Base-by-base conservation (phyloP, 2,329 filamentous ascomycete genomes). In the Ophiostoma piceae region DNA sequence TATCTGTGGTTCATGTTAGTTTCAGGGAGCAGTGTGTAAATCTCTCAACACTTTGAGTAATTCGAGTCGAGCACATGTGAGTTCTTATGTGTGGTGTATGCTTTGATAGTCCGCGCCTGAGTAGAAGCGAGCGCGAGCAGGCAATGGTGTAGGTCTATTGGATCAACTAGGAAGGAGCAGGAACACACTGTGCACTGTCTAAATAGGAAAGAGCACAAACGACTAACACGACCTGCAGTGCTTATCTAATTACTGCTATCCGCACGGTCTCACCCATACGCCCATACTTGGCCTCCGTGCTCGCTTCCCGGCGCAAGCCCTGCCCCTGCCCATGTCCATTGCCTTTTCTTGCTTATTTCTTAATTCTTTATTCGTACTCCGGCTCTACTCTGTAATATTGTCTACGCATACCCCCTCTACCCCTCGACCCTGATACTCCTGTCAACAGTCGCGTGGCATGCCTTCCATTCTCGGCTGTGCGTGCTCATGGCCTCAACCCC, bases 181-280 rank as follows among this genome's bases (percentile, higher is more conserved):
- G 57, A 12, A 12, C 57, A 26, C 22, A 60, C 26, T 62, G 57
- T 6, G 7, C 57, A 47, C 43, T 32, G 26, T 62, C 26, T 26
- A 62, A 32, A 62, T 62, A 62, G 57, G 57, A 26, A 62, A 32
- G 57, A 62, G 57, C 57, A 62, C 1, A 2, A 62, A 35, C 57
- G 11, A 29, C 54, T 29, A 29, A 60, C 54, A 29, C 26, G 26
- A 29, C 26, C 26, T 29, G 26, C 19, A 4, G 9, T n/a, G 54
- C n/a, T 22, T 60, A 62, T 14, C 43, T 47, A 47, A 47, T n/a
- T 47, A 1, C 43, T 47, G 43, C 43, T 19, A 19, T 47, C 35
- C 8, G 35, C 35, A 35, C 35, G 43, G 43, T 47, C 43, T 47
- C 19, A 47, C 43, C 43, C 19, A n/a, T 22, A 57, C 57, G 19